Evolutionary conservation across 2,329 filamentous ascomycete genomes (phyloP).

Genomic region (Ilyonectria robusta): DNA sequence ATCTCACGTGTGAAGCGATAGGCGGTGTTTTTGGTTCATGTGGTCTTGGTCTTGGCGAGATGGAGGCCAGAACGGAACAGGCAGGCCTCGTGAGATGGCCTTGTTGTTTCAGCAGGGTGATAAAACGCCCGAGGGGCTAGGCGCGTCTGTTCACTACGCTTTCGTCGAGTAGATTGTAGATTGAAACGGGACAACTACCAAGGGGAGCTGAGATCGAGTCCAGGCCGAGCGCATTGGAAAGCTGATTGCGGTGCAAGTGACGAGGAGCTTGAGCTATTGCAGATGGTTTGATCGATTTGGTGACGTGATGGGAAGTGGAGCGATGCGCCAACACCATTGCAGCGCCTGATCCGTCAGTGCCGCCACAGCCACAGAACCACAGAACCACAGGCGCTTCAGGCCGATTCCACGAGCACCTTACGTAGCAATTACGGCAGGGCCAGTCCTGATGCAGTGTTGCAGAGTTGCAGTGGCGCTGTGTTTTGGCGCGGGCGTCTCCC

Average conservation of each 20-base stretch:
- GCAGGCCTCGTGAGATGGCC: not conserved
- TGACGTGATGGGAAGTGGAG: not conserved
- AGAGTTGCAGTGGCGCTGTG: not conserved
- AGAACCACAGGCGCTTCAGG: not conserved
- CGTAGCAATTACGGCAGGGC: too few species aligned
- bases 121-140: not conserved
- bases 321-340: not conserved
- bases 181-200: not conserved
- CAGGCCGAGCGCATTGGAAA: not conserved
- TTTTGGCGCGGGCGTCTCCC: not conserved
- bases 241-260: not conserved
- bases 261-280: not conserved
- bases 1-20: constrained; percentile 36
- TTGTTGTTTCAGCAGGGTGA: not conserved
- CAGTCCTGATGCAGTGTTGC: too few species aligned
- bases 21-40: not conserved
- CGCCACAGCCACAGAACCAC: not conserved
- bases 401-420: too few species aligned
- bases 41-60: not conserved
- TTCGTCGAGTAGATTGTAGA: not conserved
- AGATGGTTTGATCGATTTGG: not conserved
- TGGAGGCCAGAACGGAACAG: constrained; percentile 5
- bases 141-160: not conserved
- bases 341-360: not conserved
- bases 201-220: not conserved